Evolutionary conservation across 129 eudicot species (phyloP), one percentile per base, ranked within the genome.

Genomic region (Apium graveolens): DNA sequence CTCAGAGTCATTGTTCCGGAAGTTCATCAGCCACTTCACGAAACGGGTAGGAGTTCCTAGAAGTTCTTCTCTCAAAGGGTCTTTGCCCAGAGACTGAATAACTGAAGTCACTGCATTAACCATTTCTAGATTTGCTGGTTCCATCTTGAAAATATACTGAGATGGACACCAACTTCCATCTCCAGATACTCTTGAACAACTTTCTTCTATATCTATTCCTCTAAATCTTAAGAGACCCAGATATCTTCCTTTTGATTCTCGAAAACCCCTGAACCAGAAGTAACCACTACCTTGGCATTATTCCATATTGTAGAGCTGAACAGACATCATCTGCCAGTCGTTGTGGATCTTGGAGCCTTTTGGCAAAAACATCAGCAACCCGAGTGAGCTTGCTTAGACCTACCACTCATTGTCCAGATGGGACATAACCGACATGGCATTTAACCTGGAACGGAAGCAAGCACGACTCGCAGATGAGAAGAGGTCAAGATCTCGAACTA

Each of bases 331-430:
- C 86, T n/a, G 97, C 99, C 48, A 95, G 78, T 38, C 90, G 84
- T 66, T 90, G 93, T 39, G 99, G 99, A 65, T 90, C 87, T 86
- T 95, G 99, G 39, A 95, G 97, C 44, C 99, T 90, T 84, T 92
- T 95, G 11, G 95, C 89, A 66, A 92, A 92, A 43, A 90, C 84
- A 75, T 95, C 97, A 60, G 97, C 93, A 3, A 92, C 97, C 57
- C 97, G 88, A 20, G 97, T 90, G 74, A 95, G 96, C 76, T 95
- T 95, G 87, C 99, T 95, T 57, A 92, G 89, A 80, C 99, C 99
- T 2, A 95, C 92, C 63, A 95, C 97, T 20, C 96, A 89, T 66
- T 87, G 92, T 37, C 97, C 92, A 35, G 96, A 90, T 34, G 99
- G 99, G 74, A 95, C 88, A 77, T 95, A 95, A 62, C 97, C 97